Base-by-base conservation (phyloP, 2,329 filamentous ascomycete species). In the Aspergillus fructus region DNA sequence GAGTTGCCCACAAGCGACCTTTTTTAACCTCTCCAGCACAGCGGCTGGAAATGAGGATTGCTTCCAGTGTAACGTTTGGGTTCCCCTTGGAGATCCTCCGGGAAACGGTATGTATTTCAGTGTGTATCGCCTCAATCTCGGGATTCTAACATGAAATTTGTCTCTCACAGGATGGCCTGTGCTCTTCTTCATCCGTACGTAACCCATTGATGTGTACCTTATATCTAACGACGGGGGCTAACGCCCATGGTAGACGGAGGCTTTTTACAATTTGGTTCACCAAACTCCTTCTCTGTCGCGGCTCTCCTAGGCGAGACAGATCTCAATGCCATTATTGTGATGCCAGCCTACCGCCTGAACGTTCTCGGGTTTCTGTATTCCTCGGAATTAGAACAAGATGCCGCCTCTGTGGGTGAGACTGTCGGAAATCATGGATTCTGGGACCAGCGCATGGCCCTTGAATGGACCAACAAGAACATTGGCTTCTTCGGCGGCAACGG, bases 291-390 rank as follows among this genome's bases (percentile, higher is more conserved):
- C 24, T 75, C 79, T 48, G 67, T 78, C 2, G 73, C 74, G 3
- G 74, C 75, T 1, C 70, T 85, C 42, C 68, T 85, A 6, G 75
- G 73, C 39, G 79, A 83, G 49, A 81, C 81, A 0, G 70, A 70
- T 8, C 76, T 81, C 61, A 72, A 77, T 48, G 78, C 77, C 53
- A 79, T 85, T 43, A 65, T 85, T 33, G 81, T 85, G 4, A 74
- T 78, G 62, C 83, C 83, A 2, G 82, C 79, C 1, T 85, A 86
- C 63, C 79, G 83, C 2, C 68, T 85, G 1, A 84, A 84, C 54
- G 66, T 82, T 1, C 79, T 85, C 51, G 83, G 83, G 0, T 86
- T 85, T 64, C 72, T 85, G 1, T 78, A 81, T 21, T 78, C 79
- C 2, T 60, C 70, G 2, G 81, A 84, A 60, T 63, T 85, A 3